Percentiles rank a stretch among this genome's conserved stretches.
These are phyloP conservation scores for Herpetospermum pedunculosum DNA, from an alignment of 306 rosid genomes.

Conservation along the genomic window DNA sequence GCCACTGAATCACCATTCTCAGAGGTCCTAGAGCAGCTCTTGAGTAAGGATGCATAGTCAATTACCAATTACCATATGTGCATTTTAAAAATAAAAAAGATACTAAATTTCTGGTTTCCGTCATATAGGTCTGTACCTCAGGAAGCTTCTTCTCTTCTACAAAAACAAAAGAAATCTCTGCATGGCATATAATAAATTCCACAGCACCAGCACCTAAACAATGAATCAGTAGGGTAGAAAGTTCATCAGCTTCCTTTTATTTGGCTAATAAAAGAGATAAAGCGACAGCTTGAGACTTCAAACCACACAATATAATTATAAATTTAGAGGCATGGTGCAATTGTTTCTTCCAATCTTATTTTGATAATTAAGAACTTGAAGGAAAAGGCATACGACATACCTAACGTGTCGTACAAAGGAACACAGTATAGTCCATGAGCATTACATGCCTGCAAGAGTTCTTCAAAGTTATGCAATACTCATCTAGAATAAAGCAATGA, in stretches of 20 bases:
- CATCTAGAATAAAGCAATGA: not conserved
- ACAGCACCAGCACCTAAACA: slow-evolving; percentile 78
- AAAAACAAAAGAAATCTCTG: slow-evolving; percentile 73
- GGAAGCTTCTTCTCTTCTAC: slow-evolving; percentile 77
- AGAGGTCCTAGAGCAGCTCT: not conserved
- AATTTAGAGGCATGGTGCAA: not conserved
- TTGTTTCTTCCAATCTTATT: not conserved
- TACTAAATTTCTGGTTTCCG: not conserved
- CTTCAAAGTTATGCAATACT: not conserved
- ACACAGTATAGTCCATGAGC: slow-evolving; percentile 95
- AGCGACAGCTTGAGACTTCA: not conserved
- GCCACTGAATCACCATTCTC: not conserved
- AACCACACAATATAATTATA: not conserved
- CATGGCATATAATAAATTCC: slow-evolving; percentile 77
- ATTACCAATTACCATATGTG: not conserved
- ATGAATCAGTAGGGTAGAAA: not conserved
- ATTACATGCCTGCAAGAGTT: slow-evolving; percentile 75
- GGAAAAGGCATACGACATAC: slow-evolving; percentile 50
- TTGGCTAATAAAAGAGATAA: not conserved
- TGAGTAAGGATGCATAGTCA: not conserved
- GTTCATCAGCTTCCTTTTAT: not conserved
- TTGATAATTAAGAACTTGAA: not conserved
- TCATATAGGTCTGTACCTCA: slow-evolving; percentile 38
- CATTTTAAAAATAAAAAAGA: not conserved
- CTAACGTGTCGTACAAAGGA: slow-evolving; percentile 89